phyloP scores from a whole-genome alignment of 768 basidiomycete species.

The Lactifluus hygrophoroides region DNA sequence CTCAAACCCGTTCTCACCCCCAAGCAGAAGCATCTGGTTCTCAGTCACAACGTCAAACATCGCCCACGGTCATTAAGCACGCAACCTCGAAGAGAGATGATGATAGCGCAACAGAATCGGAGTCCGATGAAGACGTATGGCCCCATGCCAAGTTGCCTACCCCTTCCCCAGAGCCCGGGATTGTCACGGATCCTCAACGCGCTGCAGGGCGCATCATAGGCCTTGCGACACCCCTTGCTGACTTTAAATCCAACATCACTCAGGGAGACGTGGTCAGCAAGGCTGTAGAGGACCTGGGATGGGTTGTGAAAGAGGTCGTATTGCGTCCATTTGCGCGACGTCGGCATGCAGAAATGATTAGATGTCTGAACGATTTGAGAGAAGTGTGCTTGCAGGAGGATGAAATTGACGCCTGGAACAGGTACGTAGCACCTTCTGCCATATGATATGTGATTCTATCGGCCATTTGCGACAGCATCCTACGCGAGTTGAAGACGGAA shows the following conservation, averaged over 20 bases:
- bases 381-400: conserved; percentile 62
- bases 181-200: conserved; percentile 38
- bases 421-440: conserved; percentile 32
- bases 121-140: conserved; percentile 35
- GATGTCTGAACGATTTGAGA: conserved; percentile 64
- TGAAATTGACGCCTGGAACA: conserved; percentile 78
- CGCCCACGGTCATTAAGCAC: conserved; percentile 20
- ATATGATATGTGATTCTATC: not conserved
- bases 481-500: conserved; percentile 46
- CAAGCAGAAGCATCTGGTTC: conserved; percentile 26
- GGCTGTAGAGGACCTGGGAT: conserved; percentile 72
- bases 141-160: conserved; percentile 20
- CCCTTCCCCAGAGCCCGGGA: conserved; percentile 24
- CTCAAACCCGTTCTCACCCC: conserved; percentile 9
- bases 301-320: conserved; percentile 63
- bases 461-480: conserved; percentile 38
- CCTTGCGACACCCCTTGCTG: conserved; percentile 58
- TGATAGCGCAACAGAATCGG: conserved; percentile 50
- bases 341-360: conserved; percentile 59
- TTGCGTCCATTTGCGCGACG: conserved; percentile 60
- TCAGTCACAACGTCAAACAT: conserved; percentile 13
- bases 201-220: conserved; percentile 72
- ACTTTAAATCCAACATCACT: conserved; percentile 64
- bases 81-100: conserved; percentile 17
- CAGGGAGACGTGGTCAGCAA: conserved; percentile 77